A percentile compares a stretch with the other conserved stretches of the same genome.
Conservation (phyloP, 176 grass and related monocot species). For the Phoenix dactylifera region DNA sequence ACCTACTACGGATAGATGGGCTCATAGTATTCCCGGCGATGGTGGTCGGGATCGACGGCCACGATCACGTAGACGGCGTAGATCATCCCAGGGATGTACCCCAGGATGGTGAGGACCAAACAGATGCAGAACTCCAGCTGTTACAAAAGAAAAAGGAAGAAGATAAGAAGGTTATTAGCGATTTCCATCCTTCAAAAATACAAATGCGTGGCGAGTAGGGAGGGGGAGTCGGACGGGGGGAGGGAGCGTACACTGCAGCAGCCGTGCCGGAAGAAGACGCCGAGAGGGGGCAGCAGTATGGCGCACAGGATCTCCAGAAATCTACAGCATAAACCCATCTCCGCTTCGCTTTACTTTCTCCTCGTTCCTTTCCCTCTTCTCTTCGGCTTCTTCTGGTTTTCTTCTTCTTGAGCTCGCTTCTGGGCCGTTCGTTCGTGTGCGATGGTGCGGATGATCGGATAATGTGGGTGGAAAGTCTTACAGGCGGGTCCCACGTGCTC, state of each 20-base stretch:
- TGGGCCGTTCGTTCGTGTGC: no score
- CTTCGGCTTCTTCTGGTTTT: no score
- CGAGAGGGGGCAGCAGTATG: constrained; percentile 56
- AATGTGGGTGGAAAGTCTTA: no score
- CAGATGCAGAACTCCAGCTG: constrained; percentile 85
- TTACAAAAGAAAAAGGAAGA: not conserved
- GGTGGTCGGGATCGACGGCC: constrained; percentile 36
- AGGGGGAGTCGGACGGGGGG: no score
- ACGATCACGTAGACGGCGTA: constrained; percentile 70
- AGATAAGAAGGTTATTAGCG: no score
- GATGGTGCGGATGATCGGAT: no score
- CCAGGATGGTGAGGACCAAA: constrained; percentile 66
- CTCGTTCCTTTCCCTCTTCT: no score
- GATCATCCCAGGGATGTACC: constrained; percentile 63
- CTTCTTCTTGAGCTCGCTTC: no score
- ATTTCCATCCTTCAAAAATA: not conserved
- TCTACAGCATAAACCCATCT: constrained; percentile 42
- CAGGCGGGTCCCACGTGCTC: no score
- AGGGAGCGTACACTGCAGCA: constrained; percentile 49
- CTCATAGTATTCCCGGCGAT: constrained; percentile 20
- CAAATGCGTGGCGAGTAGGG: no score
- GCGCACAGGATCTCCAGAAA: constrained; percentile 57
- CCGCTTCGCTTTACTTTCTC: constrained; percentile 8
- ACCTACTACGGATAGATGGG: constrained; percentile 13
- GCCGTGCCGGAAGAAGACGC: constrained; percentile 84